Base-by-base conservation (phyloP, 306 rosid genomes). In the Lathyrus aphaca region DNA sequence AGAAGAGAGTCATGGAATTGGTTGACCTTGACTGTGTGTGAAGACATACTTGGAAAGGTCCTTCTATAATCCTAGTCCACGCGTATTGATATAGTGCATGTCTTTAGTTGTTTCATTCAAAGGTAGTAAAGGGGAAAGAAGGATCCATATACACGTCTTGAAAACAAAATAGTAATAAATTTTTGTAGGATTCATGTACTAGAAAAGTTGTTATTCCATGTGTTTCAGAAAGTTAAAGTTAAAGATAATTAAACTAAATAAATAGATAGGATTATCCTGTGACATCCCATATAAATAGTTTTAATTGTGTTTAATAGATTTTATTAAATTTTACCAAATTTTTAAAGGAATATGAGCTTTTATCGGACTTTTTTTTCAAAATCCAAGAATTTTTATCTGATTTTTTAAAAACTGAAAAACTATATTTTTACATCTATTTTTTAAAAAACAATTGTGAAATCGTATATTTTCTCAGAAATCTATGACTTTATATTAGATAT, bases 21-120 rank as follows among this genome's bases (percentile, higher is more conserved):
- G 50, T 71, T 77, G 77, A 77, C 51, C 55, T 64, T 77, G 63
- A 71, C 46, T 62, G 57, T 7, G 64, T 30, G 64, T 32, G 53
- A 44, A 55, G 38, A 77, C 13, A 49, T 21, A 57, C 25, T 38
- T 23, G 56, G 46, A 72, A 12, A 25, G 35, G 43, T 62, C 42
- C 5, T 48, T 61, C 42, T 19, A 38, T 46, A 50, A 30, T 39
- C 46, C 35, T 39, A 51, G 71, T 64, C 55, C 46, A 73, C 56
- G 64, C 71, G 71, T 53, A 25, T 10, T 3, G 0, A 19, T 15
- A 6, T 0, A 19, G 57, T 57, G 42, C 5, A 25, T 25, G 30
- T 60, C 51, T 61, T 72, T 10, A 10, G 3, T 40, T 56, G 55
- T 63, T 11, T 11, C 35, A 63, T 72, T 46, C 30, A 49, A n/a